These are phyloP conservation scores for Phlegmacium glaucopus DNA, from an alignment of 768 basidiomycete species.

Conservation along the genomic window DNA sequence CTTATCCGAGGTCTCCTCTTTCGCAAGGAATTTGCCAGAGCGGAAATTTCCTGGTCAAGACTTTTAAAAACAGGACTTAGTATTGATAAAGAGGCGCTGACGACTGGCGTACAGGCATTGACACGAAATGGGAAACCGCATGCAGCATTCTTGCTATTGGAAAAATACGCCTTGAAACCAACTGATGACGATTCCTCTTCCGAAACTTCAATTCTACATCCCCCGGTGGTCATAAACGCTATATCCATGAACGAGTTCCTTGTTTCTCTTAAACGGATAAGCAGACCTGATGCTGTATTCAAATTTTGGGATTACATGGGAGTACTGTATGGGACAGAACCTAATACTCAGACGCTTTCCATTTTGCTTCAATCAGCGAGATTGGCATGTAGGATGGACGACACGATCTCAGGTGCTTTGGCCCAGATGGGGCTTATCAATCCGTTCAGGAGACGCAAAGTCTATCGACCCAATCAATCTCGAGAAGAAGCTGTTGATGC, in stretches of 20 bases:
- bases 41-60: slow-evolving; percentile 41
- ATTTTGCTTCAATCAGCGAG: slow-evolving; percentile 61
- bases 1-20: slow-evolving; percentile 51
- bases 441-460: slow-evolving; percentile 23
- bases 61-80: slow-evolving; percentile 30
- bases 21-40: slow-evolving; percentile 35
- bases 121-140: slow-evolving; percentile 40
- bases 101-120: slow-evolving; percentile 47
- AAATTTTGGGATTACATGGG: slow-evolving; percentile 66
- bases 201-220: slow-evolving; percentile 1
- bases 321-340: slow-evolving; percentile 52
- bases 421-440: slow-evolving; percentile 39
- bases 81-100: slow-evolving; percentile 47
- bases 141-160: slow-evolving; percentile 49
- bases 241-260: slow-evolving; percentile 38
- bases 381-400: slow-evolving; percentile 47
- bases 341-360: slow-evolving; percentile 53
- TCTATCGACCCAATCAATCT: neutral
- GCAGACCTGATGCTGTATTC: slow-evolving; percentile 63
- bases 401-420: slow-evolving; percentile 46
- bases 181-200: neutral
- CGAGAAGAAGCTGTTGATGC: slow-evolving; percentile 24
- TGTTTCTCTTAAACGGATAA: slow-evolving; percentile 40
- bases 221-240: slow-evolving; percentile 18
- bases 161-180: slow-evolving; percentile 28